Evolutionary conservation across 768 basidiomycete genomes (phyloP).

Genomic region (Leccinum boreale): DNA sequence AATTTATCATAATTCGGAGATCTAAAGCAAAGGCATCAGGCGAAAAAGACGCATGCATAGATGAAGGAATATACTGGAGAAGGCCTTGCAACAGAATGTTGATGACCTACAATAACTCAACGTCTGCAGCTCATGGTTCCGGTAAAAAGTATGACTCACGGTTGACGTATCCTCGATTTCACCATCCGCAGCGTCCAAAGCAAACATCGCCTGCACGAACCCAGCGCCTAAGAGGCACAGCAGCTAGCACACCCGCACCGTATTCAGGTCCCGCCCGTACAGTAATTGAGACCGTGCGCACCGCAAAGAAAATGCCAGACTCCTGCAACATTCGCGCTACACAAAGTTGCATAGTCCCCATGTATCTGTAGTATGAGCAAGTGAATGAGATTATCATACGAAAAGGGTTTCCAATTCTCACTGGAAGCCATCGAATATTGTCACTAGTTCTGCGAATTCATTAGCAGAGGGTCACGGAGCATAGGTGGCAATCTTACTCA

Average conservation of each 20-base stretch:
- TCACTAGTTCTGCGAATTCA: constrained; percentile 57
- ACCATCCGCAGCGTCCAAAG: constrained; percentile 89
- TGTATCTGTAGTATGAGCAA: constrained; percentile 47
- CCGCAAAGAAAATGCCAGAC: constrained; percentile 89
- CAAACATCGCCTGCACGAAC: constrained; percentile 84
- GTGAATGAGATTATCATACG: not conserved
- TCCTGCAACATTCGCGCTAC: constrained; percentile 91
- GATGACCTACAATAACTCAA: constrained; percentile 45
- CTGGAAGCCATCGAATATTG: constrained; percentile 81
- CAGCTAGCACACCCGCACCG: constrained; percentile 42
- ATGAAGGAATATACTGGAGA: constrained; percentile 52
- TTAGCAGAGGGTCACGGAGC: not conserved
- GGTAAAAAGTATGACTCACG: constrained; percentile 35
- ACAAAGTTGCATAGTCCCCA: constrained; percentile 94
- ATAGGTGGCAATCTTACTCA: constrained; percentile 54
- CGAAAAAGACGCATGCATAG: not conserved
- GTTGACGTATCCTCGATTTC: constrained; percentile 47
- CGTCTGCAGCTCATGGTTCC: not conserved
- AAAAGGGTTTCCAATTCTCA: constrained; percentile 28
- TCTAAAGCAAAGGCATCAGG: constrained; percentile 30
- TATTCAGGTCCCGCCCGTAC: not conserved
- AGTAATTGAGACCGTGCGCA: constrained; percentile 33
- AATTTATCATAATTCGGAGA: constrained; percentile 68
- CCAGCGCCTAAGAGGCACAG: constrained; percentile 80
- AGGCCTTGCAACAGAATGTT: constrained; percentile 77